Base-by-base conservation (phyloP, 257 asterid species). In the Nicotiana benthamiana region DNA sequence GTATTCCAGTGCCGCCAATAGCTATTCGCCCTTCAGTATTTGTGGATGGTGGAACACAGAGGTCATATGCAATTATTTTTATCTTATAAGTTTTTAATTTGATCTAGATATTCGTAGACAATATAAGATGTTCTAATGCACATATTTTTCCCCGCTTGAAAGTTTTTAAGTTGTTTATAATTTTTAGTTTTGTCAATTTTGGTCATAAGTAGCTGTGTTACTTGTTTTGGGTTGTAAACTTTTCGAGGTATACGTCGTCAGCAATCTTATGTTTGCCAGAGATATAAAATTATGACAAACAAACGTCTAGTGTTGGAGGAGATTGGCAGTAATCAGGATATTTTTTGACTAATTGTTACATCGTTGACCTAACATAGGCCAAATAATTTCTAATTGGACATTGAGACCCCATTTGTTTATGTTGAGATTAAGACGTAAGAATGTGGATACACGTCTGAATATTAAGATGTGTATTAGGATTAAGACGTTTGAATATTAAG, bases 21-120 rank as follows among this genome's bases (percentile, higher is more conserved):
- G 86, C 97, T 84, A 89, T 93, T 81, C 98, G 99, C 46, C 99
- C 99, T 85, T 93, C 99, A 54, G 98, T 93, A 84, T 84, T 95
- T 83, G 95, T 93, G 82, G 97, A 92, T 80, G 97, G 97, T 85
- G 97, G 98, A 82, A 46, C 84, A 32, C 94, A 82, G 67, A 95
- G 99, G 98, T 93, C 79, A 82, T 56, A n/a, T n/a, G n/a, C 59
- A 46, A 51, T 67, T 68, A 12, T 15, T 40, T 22, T 72, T 72
- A 36, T 3, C 60, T 22, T 3, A 13, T 22, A 13, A 13, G 12
- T 72, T 46, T 51, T 13, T 72, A 43, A n/a, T 43, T 72, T 46
- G 2, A 22, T 72, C 60, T 72, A 3, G 77, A 34, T 34, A 34
- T 34, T 34, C 40, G 40, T 46, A 12, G 20, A 46, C 60, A 7